These are phyloP conservation scores for Phialophora chinensis DNA, from an alignment of 2,329 filamentous ascomycete genomes.

Conservation along the genomic window DNA sequence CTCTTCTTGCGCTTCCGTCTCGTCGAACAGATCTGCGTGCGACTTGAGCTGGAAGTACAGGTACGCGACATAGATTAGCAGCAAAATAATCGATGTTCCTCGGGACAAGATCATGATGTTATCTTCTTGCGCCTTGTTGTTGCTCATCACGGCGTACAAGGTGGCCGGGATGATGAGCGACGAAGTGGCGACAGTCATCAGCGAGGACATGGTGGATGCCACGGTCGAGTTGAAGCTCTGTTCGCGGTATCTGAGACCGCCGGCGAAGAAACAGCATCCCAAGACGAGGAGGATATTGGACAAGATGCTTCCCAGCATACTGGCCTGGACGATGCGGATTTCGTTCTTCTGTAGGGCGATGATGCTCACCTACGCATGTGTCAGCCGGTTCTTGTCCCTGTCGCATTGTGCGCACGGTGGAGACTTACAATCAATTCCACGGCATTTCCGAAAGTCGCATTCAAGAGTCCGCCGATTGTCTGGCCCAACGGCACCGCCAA, in stretches of 20 bases:
- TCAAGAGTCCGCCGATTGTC: conserved; percentile 67
- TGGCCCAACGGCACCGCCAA: conserved; percentile 65
- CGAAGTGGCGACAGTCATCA: conserved; percentile 77
- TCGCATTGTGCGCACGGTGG: conserved; percentile 71
- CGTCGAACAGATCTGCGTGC: conserved; percentile 74
- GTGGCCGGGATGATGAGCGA: conserved; percentile 80
- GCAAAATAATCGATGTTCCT: conserved; percentile 75
- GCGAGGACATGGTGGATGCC: conserved; percentile 63
- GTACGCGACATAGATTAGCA: conserved; percentile 76
- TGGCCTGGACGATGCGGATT: conserved; percentile 95
- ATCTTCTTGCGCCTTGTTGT: conserved; percentile 46
- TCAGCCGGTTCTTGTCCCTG: conserved; percentile 72
- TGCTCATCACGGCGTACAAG: conserved; percentile 69
- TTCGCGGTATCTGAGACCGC: conserved; percentile 72
- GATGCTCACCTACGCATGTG: conserved; percentile 75
- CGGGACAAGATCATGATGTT: conserved; percentile 75
- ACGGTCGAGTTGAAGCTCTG: conserved; percentile 63
- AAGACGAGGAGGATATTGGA: conserved; percentile 91
- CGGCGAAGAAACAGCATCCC: conserved; percentile 79
- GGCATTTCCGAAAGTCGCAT: conserved; percentile 71
- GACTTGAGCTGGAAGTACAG: conserved; percentile 79
- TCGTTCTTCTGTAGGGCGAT: conserved; percentile 84
- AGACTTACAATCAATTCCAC: conserved; percentile 72
- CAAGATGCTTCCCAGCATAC: conserved; percentile 94
- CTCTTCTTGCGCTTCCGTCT: conserved; percentile 45